Percentiles rank a stretch among this genome's conserved stretches.
phyloP scores from a whole-genome alignment of 1,139 yeast species.

The Suhomyces anneliseae region DNA sequence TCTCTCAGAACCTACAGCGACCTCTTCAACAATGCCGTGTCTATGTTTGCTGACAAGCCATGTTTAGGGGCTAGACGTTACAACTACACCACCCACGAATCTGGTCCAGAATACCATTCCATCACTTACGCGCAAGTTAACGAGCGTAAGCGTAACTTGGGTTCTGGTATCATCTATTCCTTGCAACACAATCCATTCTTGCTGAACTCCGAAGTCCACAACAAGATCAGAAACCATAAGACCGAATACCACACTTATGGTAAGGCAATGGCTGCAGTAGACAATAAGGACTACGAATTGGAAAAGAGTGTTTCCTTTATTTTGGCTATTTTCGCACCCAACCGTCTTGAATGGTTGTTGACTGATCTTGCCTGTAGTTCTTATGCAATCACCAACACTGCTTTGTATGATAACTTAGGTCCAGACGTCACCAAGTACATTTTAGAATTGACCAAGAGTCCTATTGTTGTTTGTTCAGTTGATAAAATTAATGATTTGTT shows the following conservation, averaged over 20 bases:
- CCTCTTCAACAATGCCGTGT: slow-evolving; percentile 25
- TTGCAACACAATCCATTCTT: slow-evolving; percentile 31
- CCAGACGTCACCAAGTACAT: slow-evolving; percentile 35
- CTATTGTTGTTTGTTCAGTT: slow-evolving; percentile 34
- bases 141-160: slow-evolving; percentile 25
- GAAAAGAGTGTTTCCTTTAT: slow-evolving; percentile 28
- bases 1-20: slow-evolving; percentile 32
- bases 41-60: slow-evolving; percentile 21
- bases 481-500: slow-evolving; percentile 30
- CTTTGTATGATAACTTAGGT: slow-evolving; percentile 44
- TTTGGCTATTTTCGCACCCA: slow-evolving; percentile 35
- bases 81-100: slow-evolving; percentile 28
- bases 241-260: slow-evolving; percentile 21
- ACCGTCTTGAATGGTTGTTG: slow-evolving; percentile 41
- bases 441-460: slow-evolving; percentile 35
- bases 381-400: slow-evolving; percentile 38
- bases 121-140: slow-evolving; percentile 24
- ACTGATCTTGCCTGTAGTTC: slow-evolving; percentile 40
- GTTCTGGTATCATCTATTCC: slow-evolving; percentile 34
- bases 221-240: slow-evolving; percentile 29
- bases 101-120: slow-evolving; percentile 20
- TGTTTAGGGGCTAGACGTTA: slow-evolving; percentile 34
- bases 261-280: slow-evolving; percentile 3
- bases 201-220: slow-evolving; percentile 21
- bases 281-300: slow-evolving; percentile 10